A percentile compares a stretch with the other conserved stretches of the same genome.
Conservation (phyloP, 108 stramenopile species). For the Stephanodiscus minutulus region DNA sequence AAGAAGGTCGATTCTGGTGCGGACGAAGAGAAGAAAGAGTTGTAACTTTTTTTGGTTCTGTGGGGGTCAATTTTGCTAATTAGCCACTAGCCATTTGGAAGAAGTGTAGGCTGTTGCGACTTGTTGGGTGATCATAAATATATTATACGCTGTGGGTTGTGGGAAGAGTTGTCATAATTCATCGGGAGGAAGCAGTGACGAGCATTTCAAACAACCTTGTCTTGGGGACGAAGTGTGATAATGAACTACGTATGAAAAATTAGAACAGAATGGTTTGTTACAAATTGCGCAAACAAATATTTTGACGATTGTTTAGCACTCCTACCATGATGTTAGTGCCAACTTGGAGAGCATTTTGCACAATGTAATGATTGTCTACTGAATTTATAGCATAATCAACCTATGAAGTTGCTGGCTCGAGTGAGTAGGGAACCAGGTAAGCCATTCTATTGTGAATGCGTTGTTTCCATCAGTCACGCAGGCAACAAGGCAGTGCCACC, state of each 20-base stretch:
- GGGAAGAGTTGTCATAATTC: not conserved
- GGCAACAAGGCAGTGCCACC: too few species aligned
- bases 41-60: constrained; percentile 16
- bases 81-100: too few species aligned
- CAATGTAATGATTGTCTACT: too few species aligned
- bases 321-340: not conserved
- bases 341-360: too few species aligned
- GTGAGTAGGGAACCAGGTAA: too few species aligned
- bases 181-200: not conserved
- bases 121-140: not conserved
- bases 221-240: too few species aligned
- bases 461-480: too few species aligned
- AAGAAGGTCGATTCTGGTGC: constrained; percentile 69
- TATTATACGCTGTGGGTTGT: not conserved
- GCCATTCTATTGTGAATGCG: too few species aligned
- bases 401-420: too few species aligned
- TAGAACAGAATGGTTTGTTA: not conserved
- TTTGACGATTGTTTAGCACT: not conserved
- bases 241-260: not conserved
- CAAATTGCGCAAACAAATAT: not conserved
- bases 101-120: not conserved
- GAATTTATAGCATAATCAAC: too few species aligned
- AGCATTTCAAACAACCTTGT: not conserved
- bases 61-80: not conserved
- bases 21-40: constrained; percentile 55